phyloP scores from a whole-genome alignment of 805 yeast species.

The Lachancea nothofagi region DNA sequence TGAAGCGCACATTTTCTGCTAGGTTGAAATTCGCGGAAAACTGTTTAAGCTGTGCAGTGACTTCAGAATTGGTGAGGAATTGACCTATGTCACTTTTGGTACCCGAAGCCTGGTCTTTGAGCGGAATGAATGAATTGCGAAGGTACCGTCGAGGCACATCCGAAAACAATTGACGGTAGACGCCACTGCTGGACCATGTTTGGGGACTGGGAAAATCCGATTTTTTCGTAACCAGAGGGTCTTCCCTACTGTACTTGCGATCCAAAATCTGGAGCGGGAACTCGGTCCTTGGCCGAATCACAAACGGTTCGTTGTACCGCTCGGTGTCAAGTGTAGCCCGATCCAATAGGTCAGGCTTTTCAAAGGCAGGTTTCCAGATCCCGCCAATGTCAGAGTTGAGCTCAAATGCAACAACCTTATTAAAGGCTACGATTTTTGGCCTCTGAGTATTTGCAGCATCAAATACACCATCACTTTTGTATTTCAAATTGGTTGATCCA shows the following conservation, averaged over 20 bases:
- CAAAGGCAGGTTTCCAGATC: constrained; percentile 34
- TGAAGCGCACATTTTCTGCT: constrained; percentile 9
- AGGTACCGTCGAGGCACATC: constrained; percentile 18
- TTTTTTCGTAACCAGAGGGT: constrained; percentile 7
- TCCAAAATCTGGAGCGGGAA: constrained; percentile 15
- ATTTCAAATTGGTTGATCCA: constrained; percentile 26
- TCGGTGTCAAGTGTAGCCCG: constrained; percentile 30
- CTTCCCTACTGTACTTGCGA: constrained; percentile 9
- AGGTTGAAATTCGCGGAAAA: constrained; percentile 11
- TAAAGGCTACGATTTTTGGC: constrained; percentile 27
- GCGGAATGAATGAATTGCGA: constrained; percentile 19
- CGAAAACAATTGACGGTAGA: constrained; percentile 16
- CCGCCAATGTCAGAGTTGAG: constrained; percentile 40
- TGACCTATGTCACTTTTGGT: constrained; percentile 13
- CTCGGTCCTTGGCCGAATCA: constrained; percentile 21
- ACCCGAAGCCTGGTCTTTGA: constrained; percentile 2
- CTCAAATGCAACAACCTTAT: constrained; percentile 40
- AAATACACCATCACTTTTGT: constrained; percentile 12
- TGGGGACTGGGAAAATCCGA: neutral
- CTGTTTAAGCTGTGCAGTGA: constrained; percentile 13
- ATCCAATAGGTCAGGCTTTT: constrained; percentile 19
- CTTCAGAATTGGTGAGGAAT: constrained; percentile 13
- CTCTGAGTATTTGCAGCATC: constrained; percentile 9
- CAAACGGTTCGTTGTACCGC: constrained; percentile 33
- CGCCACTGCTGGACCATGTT: constrained; percentile 17